phyloP scores from a whole-genome alignment of 1,139 yeast genomes.

The Candida freyschussii region DNA sequence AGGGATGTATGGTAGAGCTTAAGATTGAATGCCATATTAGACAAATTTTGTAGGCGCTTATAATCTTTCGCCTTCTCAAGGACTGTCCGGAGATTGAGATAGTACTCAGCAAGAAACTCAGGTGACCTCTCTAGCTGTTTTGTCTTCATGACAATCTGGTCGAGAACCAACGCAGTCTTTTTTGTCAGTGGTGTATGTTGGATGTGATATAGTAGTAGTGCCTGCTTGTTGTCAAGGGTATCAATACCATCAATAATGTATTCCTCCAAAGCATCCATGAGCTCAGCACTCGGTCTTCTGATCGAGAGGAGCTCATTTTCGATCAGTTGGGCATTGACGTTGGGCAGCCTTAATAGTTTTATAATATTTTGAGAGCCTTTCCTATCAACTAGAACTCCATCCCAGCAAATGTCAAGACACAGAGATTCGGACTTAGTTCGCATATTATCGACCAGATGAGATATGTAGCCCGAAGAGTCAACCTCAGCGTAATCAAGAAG shows the following conservation, averaged over 20 bases:
- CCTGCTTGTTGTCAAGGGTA: too few species aligned
- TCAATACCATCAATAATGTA: constrained; percentile 8
- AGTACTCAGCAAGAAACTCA: constrained; percentile 7
- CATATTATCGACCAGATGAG: constrained; percentile 1
- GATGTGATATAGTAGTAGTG: too few species aligned
- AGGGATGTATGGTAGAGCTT: constrained; percentile 9
- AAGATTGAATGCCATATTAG: constrained; percentile 25
- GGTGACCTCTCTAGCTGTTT: constrained; percentile 4
- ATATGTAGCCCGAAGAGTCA: constrained; percentile 11
- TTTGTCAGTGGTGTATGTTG: neutral
- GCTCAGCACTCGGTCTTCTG: constrained; percentile 14
- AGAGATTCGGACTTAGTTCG: too few species aligned
- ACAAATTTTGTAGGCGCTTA: constrained; percentile 29
- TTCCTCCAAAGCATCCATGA: constrained; percentile 11
- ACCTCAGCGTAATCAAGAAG: constrained; percentile 10
- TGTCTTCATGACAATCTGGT: constrained; percentile 12
- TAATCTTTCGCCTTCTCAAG: constrained; percentile 17
- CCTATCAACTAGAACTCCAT: too few species aligned
- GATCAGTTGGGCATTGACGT: constrained; percentile 12
- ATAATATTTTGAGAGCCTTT: constrained; percentile 4
- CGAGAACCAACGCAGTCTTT: constrained; percentile 9
- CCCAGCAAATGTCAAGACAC: too few species aligned
- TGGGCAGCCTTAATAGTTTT: constrained; percentile 14
- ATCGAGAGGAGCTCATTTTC: constrained; percentile 14
- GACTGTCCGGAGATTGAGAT: constrained; percentile 5